phyloP scores from a whole-genome alignment of 345 rosid genomes.

The Brassica napus region Da-Ae NC_063450.1:52104001-52104500 shows the following conservation, averaged over 20 bases:
- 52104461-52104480: no score
- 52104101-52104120: conserved; percentile 19
- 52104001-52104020: conserved; percentile 8
- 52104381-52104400: no score
- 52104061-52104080: conserved; percentile 4
- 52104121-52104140: neutral
- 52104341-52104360: no score
- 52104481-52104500: no score
- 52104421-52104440: no score
- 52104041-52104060: conserved; percentile 2
- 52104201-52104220: neutral
- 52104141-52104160: no score
- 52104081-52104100: conserved; percentile 1
- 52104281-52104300: neutral
- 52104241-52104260: neutral
- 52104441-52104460: no score
- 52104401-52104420: no score
- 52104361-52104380: no score
- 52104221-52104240: neutral
- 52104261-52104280: neutral
- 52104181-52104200: neutral
- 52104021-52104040: conserved; percentile 8
- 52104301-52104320: neutral
- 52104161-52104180: neutral
- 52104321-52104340: no score